Evolutionary conservation across 179 eudicot genomes (phyloP), one percentile per base, ranked within the genome.

Genomic region (Pouteria campechiana): DNA sequence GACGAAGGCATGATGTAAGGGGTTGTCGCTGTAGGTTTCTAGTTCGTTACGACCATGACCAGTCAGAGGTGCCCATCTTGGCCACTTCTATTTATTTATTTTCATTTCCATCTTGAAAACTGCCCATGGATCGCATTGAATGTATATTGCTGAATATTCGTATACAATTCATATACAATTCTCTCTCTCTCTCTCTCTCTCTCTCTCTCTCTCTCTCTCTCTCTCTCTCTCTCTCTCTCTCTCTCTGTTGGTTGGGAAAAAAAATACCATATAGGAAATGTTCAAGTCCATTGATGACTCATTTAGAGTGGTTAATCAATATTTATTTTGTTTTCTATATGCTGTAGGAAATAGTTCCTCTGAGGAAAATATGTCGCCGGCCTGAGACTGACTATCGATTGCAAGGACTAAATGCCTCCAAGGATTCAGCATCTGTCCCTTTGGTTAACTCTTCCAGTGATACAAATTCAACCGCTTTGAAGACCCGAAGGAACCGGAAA

Each of bases 21-120:
- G 98, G 98, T 42, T 90, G 98, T 30, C 95, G 98, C 32, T 90
- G 98, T 69, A 74, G 98, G 67, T 86, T 90, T 50, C 66, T 86
- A 51, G 98, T 90, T 46, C 94, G 98, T 24, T 90, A 79, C 60
- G 98, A 81, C 72, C 95, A 90, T 68, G 98, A 90, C 68, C 93
- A 74, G 41, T 70, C 93, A 46, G 98, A 90, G 95, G 98, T 90
- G 76, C 36, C 17, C 15, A 42, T 37, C 28, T 39, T 4, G 25
- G 3, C 31, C 3, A 4, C 11, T n/a, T 25, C 44, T 3, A 17
- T 34, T 16, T 42, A 21, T 5, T 15, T 5, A 27, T 8, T 28
- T 25, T 21, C 3, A 32, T 3, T 17, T 32, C 16, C 6, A 2
- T 27, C 21, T n/a, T n/a, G n/a, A n/a, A n/a, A n/a, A n/a, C n/a